Base-by-base conservation (phyloP, 78 protist species). In the Planoprotostelium fungivorum region DNA sequence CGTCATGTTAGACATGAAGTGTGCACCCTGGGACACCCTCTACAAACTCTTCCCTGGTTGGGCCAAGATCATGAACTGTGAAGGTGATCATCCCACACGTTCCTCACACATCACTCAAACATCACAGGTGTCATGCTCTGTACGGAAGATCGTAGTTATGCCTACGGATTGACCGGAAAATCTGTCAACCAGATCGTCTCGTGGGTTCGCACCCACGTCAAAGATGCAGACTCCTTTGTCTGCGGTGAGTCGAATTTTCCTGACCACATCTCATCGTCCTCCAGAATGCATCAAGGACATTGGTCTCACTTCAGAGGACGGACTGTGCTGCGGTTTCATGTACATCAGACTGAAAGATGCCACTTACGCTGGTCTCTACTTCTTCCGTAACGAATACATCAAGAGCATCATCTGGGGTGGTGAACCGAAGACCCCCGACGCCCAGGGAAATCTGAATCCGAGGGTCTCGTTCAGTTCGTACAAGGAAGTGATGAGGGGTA, bases 51-150 rank as follows among this genome's bases (percentile, higher is more conserved):
- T 51, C 73, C 73, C 73, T 25, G 73, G 73, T 25, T 51, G 73
- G 73, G 73, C 73, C 73, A 51, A 51, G 73, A 51, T 51, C 73
- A 51, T 51, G 73, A 51, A 51, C 73, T 51, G 73, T 51, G 73
- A 51, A 51, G 73, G 73, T 51, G 73, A 51, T 5, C 73, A 25
- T 51, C 73, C 16, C 16, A 51, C 5, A 51, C 5, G 73, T 25
- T 51, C 31, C 73, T 5, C 16, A 51, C 73, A 16, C 73, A 51
- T 51, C 73, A 25, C 31, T 16, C 31, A 51, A 51, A 51, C 16
- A 5, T 51, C 31, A 51, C 73, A 51, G 73, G 73, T 51, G 73
- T 51, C 73, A 51, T 51, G 73, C 16, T 51, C 31, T 51, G 73
- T 16, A 51, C 73, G 5, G 73, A 51, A 51, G 73, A 51, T 16